Evolutionary conservation across 768 basidiomycete genomes (phyloP).

Genomic region (Scleroderma citrinum): DNA sequence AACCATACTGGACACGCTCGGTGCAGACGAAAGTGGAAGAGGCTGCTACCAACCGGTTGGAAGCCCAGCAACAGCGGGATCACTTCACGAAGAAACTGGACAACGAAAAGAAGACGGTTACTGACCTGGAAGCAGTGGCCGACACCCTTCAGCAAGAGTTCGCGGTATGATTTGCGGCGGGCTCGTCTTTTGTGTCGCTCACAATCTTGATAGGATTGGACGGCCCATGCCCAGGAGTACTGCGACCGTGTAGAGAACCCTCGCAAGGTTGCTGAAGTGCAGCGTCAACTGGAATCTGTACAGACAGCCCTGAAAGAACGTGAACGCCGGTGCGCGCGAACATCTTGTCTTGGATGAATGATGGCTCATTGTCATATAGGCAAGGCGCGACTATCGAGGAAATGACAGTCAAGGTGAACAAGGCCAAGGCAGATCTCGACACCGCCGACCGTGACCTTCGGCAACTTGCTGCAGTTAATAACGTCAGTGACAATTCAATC

Average conservation of each 20-base stretch:
- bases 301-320: constrained; percentile 60
- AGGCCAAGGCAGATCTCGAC: constrained; percentile 52
- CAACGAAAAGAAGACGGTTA: constrained; percentile 42
- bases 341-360: not conserved
- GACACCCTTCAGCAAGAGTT: constrained; percentile 58
- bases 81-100: constrained; percentile 50
- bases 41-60: constrained; percentile 43
- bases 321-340: constrained; percentile 50
- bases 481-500: constrained; percentile 37
- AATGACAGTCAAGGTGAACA: constrained; percentile 66
- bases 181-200: not conserved
- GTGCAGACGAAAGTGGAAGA: constrained; percentile 44
- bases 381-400: constrained; percentile 77
- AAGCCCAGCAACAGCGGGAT: constrained; percentile 41
- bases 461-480: constrained; percentile 59
- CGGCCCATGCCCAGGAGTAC: constrained; percentile 53
- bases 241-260: constrained; percentile 54
- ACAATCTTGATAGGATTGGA: constrained; percentile 50
- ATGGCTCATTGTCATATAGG: constrained; percentile 29
- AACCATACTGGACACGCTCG: not conserved
- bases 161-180: constrained; percentile 33
- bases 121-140: constrained; percentile 38
- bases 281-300: constrained; percentile 58
- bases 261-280: constrained; percentile 49
- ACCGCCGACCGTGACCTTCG: constrained; percentile 58